Conservation (phyloP, 2,329 filamentous ascomycete species). For the Epichloe uncinata region DNA sequence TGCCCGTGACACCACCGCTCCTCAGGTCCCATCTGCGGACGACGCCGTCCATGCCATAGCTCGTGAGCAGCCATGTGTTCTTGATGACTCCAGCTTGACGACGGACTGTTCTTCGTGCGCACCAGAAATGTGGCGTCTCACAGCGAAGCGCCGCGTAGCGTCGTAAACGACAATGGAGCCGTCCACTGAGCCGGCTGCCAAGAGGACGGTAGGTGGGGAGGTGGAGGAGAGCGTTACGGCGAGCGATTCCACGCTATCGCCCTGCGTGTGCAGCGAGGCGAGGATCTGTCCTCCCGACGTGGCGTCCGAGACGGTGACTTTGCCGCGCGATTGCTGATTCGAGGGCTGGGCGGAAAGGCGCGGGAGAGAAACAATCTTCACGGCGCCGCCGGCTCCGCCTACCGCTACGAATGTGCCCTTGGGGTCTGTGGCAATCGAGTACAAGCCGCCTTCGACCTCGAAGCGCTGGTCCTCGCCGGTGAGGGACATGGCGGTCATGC, state of each 20-base stretch:
- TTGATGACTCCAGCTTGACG: constrained; percentile 78
- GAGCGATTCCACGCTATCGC: constrained; percentile 63
- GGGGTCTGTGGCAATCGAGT: constrained; percentile 74
- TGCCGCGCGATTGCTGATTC: constrained; percentile 11
- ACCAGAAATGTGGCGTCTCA: constrained; percentile 67
- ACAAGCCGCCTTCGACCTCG: constrained; percentile 79
- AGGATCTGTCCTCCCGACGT: constrained; percentile 49
- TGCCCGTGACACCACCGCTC: constrained; percentile 24
- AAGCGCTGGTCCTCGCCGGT: constrained; percentile 81
- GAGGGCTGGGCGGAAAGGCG: constrained; percentile 30
- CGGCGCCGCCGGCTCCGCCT: constrained; percentile 75
- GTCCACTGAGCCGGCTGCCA: constrained; percentile 56
- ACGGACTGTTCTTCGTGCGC: constrained; percentile 84
- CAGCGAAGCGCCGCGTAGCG: constrained; percentile 69
- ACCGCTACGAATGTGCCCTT: constrained; percentile 68
- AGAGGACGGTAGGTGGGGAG: constrained; percentile 36
- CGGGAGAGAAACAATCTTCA: constrained; percentile 76
- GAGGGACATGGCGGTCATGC: constrained; percentile 58
- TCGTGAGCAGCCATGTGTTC: constrained; percentile 60
- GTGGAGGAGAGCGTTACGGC: constrained; percentile 36
- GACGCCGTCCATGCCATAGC: constrained; percentile 83
- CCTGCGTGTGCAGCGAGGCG: constrained; percentile 68
- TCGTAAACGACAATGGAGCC: constrained; percentile 79
- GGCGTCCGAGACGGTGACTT: constrained; percentile 22
- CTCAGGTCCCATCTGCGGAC: constrained; percentile 75